A percentile compares a stretch with the other conserved stretches of the same genome.
Conservation (phyloP, 1,284 basidiomycete genomes). For the Sporisorium exsertum region DNA sequence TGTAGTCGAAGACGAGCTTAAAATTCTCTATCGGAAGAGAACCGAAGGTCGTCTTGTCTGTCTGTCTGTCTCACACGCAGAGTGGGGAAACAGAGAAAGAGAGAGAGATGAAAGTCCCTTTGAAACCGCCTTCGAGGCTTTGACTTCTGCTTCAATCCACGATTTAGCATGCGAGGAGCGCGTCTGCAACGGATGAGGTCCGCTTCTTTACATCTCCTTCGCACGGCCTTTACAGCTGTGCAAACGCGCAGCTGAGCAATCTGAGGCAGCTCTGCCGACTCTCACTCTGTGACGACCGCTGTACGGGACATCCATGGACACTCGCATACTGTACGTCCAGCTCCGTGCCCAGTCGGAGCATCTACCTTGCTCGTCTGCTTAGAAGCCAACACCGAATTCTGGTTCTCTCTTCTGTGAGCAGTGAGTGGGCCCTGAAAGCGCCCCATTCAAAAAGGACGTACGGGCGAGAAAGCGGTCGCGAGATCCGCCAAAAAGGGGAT, state of each 20-base stretch:
- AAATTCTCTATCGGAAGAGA: constrained; percentile 1
- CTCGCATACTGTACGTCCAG: neutral
- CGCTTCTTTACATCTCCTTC: neutral
- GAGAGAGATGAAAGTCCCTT: neutral
- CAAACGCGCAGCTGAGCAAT: too few species aligned
- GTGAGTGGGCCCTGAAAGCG: too few species aligned
- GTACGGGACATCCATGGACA: neutral
- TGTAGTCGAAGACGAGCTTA: neutral
- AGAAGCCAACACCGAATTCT: neutral
- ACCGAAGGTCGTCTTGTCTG: neutral
- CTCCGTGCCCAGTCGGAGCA: neutral
- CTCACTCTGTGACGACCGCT: neutral
- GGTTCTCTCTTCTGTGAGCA: too few species aligned
- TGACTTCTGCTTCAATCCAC: too few species aligned
- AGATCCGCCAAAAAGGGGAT: too few species aligned
- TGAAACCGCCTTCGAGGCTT: neutral
- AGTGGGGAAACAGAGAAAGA: neutral
- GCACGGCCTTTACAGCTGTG: neutral
- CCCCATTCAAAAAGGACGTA: too few species aligned
- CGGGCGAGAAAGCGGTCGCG: neutral
- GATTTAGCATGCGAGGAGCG: neutral
- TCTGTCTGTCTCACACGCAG: neutral
- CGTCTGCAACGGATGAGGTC: too few species aligned
- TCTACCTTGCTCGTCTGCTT: neutral
- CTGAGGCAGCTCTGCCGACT: neutral